Base-by-base conservation (phyloP, 225 moss, liverwort and hornwort genomes). In the Thuidium tamariscinum region DNA sequence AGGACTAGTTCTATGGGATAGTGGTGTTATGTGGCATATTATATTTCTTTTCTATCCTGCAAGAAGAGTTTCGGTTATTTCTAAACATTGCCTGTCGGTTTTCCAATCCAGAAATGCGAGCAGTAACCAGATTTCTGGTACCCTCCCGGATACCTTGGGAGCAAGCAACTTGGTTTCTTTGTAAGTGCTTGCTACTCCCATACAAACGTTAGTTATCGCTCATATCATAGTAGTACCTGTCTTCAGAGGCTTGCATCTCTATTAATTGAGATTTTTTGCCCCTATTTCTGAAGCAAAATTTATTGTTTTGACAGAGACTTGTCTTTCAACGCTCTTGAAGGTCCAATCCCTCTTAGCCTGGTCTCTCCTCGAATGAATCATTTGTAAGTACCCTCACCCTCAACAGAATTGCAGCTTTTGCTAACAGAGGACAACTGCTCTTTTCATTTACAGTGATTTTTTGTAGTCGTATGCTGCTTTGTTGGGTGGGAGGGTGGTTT, bases 91-190 rank as follows among this genome's bases (percentile, higher is more conserved):
- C 11, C 54, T 68, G 52, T 42, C 83, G 85, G n/a, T 64, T 42
- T 78, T 77, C 51, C 56, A 76, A 85, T 93, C 82, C 96, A 99
- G 98, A 89, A 99, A 99, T 89, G 92, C 95, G 37, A 99, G 98
- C 89, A 93, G 84, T 76, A 97, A 99, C 74, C 75, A 92, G 74
- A 91, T 99, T 87, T 86, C 95, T 63, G 97, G 98, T 67, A 89
- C 81, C 79, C 90, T 99, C 57, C 97, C 97, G 61, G 85, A 76
- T 26, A 92, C 90, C 51, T 90, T 99, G 79, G 98, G 98, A 82
- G 80, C 84, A 34, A 90, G 81, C 75, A 91, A 19, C 70, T 92
- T 99, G 76, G 89, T 89, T 69, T 95, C 86, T 81, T 82, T 99
- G 98, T 99, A 91, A 95, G 97, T 88, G 34, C 27, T 68, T 34